These are phyloP conservation scores for Picea glauca DNA, from an alignment of 75 land plant genomes.

Conservation along the genomic window DNA sequence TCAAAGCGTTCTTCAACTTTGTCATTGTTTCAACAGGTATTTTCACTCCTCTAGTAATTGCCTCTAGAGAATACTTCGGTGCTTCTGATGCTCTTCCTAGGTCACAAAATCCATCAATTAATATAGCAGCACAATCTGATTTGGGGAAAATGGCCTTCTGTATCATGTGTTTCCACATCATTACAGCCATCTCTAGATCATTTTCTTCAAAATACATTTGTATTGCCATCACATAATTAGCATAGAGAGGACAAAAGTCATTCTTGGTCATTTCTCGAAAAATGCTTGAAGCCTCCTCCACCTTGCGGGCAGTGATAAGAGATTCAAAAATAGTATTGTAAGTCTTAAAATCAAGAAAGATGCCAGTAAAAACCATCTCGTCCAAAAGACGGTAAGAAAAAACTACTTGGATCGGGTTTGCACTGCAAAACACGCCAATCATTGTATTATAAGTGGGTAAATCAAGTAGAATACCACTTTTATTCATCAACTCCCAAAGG, in stretches of 20 bases:
- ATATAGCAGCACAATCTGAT: constrained; percentile 28
- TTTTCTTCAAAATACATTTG: constrained; percentile 11
- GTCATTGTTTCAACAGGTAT: constrained; percentile 25
- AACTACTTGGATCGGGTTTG: not conserved
- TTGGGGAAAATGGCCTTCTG: constrained; percentile 14
- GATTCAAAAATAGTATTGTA: constrained; percentile 21
- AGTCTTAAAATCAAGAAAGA: constrained; percentile 18
- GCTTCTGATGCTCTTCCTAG: constrained; percentile 35
- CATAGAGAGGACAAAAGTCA: too few species aligned
- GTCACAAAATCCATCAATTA: constrained; percentile 32
- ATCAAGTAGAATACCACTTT: constrained; percentile 18
- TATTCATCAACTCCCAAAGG: constrained; percentile 31
- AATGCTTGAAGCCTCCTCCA: not conserved
- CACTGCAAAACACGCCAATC: constrained; percentile 26
- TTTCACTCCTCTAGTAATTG: constrained; percentile 32
- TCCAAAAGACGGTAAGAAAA: constrained; percentile 8
- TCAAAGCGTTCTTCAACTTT: constrained; percentile 33
- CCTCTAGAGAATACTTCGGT: constrained; percentile 33
- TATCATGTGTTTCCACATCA: constrained; percentile 35
- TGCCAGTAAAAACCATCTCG: constrained; percentile 21
- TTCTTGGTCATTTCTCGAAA: too few species aligned
- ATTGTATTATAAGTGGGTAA: constrained; percentile 33
- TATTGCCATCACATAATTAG: not conserved
- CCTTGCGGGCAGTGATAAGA: constrained; percentile 7
- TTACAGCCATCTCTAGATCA: constrained; percentile 25